Percentiles rank a stretch among this genome's conserved stretches.
Conservation (phyloP, 2,329 filamentous ascomycete species). For the Juglanconis oblonga region DNA sequence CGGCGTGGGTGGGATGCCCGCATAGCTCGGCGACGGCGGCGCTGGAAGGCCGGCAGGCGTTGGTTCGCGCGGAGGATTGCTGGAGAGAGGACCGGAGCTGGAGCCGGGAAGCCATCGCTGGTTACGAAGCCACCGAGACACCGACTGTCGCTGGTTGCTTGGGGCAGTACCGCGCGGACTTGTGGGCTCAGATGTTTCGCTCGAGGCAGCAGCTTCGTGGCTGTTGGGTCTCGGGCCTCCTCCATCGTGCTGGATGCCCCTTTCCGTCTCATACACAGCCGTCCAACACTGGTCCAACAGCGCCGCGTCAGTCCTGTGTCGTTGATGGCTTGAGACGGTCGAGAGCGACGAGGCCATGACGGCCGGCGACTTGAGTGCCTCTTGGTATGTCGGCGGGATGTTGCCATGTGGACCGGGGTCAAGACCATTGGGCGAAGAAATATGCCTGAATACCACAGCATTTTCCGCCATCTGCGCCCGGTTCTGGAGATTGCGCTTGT, state of each 20-base stretch:
- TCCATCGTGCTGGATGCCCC: neutral
- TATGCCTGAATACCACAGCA: neutral
- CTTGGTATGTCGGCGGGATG: conserved; percentile 4
- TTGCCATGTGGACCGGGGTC: neutral
- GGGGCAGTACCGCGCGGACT: neutral
- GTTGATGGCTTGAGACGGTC: neutral
- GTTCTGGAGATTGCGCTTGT: neutral
- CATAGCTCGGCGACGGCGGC: conserved; percentile 5
- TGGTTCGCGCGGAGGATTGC: neutral
- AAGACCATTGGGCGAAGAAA: conserved; percentile 10
- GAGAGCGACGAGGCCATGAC: neutral
- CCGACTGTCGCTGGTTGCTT: neutral
- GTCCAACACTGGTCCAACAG: conserved; percentile 7
- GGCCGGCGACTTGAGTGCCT: conserved; percentile 5
- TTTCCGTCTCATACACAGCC: conserved; percentile 3
- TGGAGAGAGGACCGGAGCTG: neutral
- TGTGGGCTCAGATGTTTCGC: neutral
- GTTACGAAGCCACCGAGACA: conserved; percentile 4
- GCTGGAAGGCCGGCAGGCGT: neutral
- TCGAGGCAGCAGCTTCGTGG: neutral
- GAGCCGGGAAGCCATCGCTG: neutral
- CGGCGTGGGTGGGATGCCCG: neutral
- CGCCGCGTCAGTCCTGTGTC: neutral
- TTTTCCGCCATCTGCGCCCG: neutral
- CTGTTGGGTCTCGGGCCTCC: neutral